Conservation (phyloP, 2,329 filamentous ascomycete species). For the Cadophora gregata region DNA sequence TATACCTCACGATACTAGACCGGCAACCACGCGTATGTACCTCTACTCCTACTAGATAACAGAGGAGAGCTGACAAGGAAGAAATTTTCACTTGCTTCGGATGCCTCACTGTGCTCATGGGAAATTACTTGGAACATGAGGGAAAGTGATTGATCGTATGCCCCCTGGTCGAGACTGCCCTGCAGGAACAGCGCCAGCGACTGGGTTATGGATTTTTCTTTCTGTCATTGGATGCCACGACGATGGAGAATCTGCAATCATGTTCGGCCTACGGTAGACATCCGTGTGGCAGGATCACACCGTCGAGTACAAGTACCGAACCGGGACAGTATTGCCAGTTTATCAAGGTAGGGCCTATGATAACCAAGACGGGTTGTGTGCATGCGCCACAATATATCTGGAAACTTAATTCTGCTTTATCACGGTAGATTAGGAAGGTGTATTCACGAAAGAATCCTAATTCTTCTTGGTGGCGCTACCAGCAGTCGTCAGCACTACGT, state of each 20-base stretch:
- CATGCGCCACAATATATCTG: not conserved
- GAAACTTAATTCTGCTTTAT: not conserved
- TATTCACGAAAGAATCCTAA: not conserved
- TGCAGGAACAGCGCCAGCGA: not conserved
- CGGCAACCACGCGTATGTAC: not conserved
- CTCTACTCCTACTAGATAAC: not conserved
- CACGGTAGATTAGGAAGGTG: not conserved
- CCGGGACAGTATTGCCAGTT: not conserved
- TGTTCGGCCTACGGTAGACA: not conserved
- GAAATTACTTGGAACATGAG: not conserved
- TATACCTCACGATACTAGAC: not conserved
- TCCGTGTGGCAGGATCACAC: not conserved
- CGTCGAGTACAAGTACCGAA: not conserved
- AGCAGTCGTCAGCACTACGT: not conserved
- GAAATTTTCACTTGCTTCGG: not conserved
- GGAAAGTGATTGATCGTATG: conserved; percentile 11
- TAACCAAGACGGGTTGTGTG: not conserved
- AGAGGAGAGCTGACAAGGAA: conserved; percentile 4
- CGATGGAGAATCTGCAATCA: not conserved
- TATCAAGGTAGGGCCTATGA: not conserved
- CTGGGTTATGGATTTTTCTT: not conserved
- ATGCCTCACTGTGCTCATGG: conserved; percentile 1
- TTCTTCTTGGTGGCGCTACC: not conserved
- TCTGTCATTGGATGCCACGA: not conserved
- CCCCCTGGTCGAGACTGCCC: not conserved